Base-by-base conservation (phyloP, 2,329 filamentous ascomycete genomes). In the Westerdykella aurantiaca region DNA sequence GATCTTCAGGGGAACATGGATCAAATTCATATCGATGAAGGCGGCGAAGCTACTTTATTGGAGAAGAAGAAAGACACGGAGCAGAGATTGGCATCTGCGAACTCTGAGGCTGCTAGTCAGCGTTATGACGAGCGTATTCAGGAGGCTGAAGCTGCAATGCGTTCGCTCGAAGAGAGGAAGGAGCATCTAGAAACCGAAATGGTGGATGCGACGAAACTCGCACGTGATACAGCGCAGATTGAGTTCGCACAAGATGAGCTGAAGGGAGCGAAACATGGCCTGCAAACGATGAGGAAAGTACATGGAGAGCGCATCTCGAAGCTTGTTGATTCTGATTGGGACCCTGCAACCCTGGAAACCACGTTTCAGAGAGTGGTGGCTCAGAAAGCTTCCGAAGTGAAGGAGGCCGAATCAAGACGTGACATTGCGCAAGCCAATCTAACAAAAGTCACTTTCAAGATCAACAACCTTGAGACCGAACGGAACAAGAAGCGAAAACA, bases 1-100 rank as follows among this genome's bases (percentile, higher is more conserved):
- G 69, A 72, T 1, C 73, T 90, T 29, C 87, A 95, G 59, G 76
- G 72, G 38, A 80, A 85, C 25, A 73, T 88, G 25, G 77, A 84
- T 55, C 73, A 74, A n/a, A 83, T 98, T 43, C 78, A 85, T 31
- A 77, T 90, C 23, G 91, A 98, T 55, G 91, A 97, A 69, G 90
- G 90, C 3, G 80, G 80, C 25, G 87, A 88, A 63, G 85, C 86
- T 21, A 74, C 86, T 3, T 74, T 96, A 6, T 85, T 93, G 56
- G 79, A 82, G 13, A 83, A 85, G 42, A 78, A 86, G 39, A 78
- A 81, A 31, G 86, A 93, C 33, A 75, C 86, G 0, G 79, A 85
- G 47, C 70, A 72, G 14, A 78, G 77, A 29, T 73, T 95, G 13
- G 68, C 76, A 38, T 75, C 77, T 42, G 75, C 80, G 3, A 84